These are phyloP conservation scores for Acacia melanoxylon DNA, from an alignment of 306 rosid genomes.

Conservation along the genomic window DNA sequence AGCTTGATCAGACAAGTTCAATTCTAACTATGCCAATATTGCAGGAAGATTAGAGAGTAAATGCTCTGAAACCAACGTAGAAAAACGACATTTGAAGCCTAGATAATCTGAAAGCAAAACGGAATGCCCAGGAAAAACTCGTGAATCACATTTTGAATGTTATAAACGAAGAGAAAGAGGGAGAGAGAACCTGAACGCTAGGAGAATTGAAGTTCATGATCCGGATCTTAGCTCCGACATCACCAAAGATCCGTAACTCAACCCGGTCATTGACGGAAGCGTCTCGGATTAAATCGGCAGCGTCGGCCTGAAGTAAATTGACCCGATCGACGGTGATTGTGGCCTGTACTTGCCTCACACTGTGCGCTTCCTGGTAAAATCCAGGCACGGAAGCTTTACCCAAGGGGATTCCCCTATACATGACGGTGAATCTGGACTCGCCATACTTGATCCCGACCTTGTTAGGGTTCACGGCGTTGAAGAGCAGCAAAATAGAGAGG, in stretches of 20 bases:
- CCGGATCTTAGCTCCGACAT: slow-evolving; percentile 98
- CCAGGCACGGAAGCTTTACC: slow-evolving; percentile 86
- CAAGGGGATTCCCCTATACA: slow-evolving; percentile 91
- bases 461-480: slow-evolving; percentile 83
- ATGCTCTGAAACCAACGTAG: not conserved
- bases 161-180: too few species aligned
- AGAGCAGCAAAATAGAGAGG: slow-evolving; percentile 65
- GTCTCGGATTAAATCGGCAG: slow-evolving; percentile 73
- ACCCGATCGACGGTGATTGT: slow-evolving; percentile 76
- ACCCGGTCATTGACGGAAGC: slow-evolving; percentile 89
- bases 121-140: not conserved
- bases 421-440: slow-evolving; percentile 84
- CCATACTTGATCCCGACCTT: slow-evolving; percentile 96
- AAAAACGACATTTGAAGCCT: not conserved
- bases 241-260: slow-evolving; percentile 78
- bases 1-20: slow-evolving; percentile 3
- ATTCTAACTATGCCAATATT: not conserved
- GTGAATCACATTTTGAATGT: not conserved
- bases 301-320: slow-evolving; percentile 82
- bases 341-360: slow-evolving; percentile 64
- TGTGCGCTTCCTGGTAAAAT: slow-evolving; percentile 81
- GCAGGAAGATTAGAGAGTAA: not conserved
- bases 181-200: slow-evolving; percentile 67
- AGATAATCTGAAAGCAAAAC: not conserved
- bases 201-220: slow-evolving; percentile 83